phyloP scores from a whole-genome alignment of 768 basidiomycete genomes.

The Termitomyces bulborhizus region DNA sequence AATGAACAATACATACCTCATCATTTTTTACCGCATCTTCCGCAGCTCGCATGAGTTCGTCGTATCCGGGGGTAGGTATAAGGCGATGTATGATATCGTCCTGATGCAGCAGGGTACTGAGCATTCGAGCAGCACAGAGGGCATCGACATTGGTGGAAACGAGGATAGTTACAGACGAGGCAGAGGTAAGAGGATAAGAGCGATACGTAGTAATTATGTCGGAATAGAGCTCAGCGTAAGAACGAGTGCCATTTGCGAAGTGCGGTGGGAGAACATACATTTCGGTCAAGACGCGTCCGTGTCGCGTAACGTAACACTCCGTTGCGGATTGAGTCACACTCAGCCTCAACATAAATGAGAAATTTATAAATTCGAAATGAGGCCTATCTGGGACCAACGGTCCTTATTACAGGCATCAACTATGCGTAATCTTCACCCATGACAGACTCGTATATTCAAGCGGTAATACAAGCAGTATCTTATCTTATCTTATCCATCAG shows the following conservation, averaged over 20 bases:
- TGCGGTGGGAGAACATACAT: slow-evolving; percentile 75
- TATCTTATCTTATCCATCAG: no score
- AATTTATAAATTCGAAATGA: no score
- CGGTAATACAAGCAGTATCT: no score
- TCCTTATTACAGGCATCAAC: no score
- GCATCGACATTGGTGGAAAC: slow-evolving; percentile 92
- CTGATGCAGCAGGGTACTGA: slow-evolving; percentile 83
- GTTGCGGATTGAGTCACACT: slow-evolving; percentile 5
- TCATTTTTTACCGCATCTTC: slow-evolving; percentile 59
- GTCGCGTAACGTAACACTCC: slow-evolving; percentile 12
- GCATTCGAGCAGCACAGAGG: slow-evolving; percentile 85
- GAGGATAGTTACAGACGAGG: slow-evolving; percentile 79
- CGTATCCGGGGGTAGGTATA: slow-evolving; percentile 83
- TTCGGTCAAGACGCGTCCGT: slow-evolving; percentile 11
- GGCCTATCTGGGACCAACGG: no score
- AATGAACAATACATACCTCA: slow-evolving; percentile 44
- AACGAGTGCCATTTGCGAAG: slow-evolving; percentile 48
- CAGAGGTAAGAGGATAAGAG: slow-evolving; percentile 68
- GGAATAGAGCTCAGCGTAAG: slow-evolving; percentile 70
- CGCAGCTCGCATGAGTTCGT: slow-evolving; percentile 61
- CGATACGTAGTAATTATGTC: slow-evolving; percentile 68
- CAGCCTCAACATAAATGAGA: no score
- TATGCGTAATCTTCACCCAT: no score
- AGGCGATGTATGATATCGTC: slow-evolving; percentile 92
- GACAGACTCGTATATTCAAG: no score